Evolutionary conservation across 2,329 filamentous ascomycete genomes (phyloP).

Genomic region (Calycina marina): DNA sequence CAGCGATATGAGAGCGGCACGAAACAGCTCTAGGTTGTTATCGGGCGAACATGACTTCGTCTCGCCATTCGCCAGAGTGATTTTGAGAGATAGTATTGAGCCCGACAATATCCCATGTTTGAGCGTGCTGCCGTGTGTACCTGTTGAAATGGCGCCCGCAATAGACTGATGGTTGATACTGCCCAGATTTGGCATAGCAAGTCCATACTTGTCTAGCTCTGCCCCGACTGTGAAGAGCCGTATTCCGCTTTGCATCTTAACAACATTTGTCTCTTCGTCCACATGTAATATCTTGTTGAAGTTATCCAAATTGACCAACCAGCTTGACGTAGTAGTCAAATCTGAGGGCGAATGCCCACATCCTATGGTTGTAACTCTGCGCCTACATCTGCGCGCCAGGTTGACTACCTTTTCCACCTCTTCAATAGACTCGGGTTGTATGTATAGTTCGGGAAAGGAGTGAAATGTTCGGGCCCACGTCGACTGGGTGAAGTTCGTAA

Average conservation of each 20-base stretch:
- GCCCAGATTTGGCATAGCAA: slow-evolving; percentile 83
- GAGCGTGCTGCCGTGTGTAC: slow-evolving; percentile 81
- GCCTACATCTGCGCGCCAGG: slow-evolving; percentile 66
- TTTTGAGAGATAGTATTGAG: slow-evolving; percentile 55
- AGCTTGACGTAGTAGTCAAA: slow-evolving; percentile 82
- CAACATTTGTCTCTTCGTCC: slow-evolving; percentile 47
- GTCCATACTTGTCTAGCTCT: slow-evolving; percentile 56
- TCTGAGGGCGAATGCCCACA: slow-evolving; percentile 86
- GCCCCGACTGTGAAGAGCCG: slow-evolving; percentile 60
- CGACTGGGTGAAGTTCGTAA: slow-evolving; percentile 58
- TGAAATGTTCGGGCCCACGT: slow-evolving; percentile 95
- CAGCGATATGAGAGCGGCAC: slow-evolving; percentile 72
- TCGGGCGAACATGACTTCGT: slow-evolving; percentile 54
- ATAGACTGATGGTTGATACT: slow-evolving; percentile 93
- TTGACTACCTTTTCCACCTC: slow-evolving; percentile 77
- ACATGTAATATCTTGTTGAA: slow-evolving; percentile 60
- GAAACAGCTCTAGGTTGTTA: slow-evolving; percentile 66
- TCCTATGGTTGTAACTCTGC: slow-evolving; percentile 73
- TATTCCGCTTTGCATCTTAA: slow-evolving; percentile 81
- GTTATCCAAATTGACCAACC: slow-evolving; percentile 87
- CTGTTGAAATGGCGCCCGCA: slow-evolving; percentile 82
- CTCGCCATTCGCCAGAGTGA: slow-evolving; percentile 70
- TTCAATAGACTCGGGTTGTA: slow-evolving; percentile 62
- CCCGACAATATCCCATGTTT: slow-evolving; percentile 74
- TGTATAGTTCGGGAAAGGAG: slow-evolving; percentile 78